phyloP scores from a whole-genome alignment of 1,284 basidiomycete genomes.

The Ustilago cynodontis region DNA sequence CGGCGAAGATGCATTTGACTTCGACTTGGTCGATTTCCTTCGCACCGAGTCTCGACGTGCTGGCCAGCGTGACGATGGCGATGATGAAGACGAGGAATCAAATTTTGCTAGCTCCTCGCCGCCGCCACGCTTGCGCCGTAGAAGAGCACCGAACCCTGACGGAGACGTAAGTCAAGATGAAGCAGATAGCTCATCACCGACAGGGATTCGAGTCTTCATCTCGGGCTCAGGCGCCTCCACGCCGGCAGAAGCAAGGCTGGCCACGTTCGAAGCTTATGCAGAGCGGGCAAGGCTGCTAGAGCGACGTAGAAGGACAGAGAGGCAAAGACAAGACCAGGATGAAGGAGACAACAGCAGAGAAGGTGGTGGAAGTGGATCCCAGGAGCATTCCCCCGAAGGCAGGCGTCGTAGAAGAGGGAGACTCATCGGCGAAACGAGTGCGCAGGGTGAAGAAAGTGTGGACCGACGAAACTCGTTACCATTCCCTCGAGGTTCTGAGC shows the following conservation, averaged over 20 bases:
- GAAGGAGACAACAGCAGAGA: slow-evolving; percentile 1
- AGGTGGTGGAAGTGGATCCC: slow-evolving; percentile 13
- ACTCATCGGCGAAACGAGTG: slow-evolving; percentile 6
- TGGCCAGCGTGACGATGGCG: slow-evolving; percentile 9
- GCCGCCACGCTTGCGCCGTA: slow-evolving; percentile 2
- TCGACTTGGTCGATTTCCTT: slow-evolving; percentile 39
- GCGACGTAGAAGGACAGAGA: slow-evolving; percentile 28
- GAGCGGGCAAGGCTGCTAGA: slow-evolving; percentile 35
- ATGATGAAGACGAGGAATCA: background rate
- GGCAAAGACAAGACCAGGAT: slow-evolving; percentile 5
- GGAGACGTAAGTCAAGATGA: slow-evolving; percentile 6
- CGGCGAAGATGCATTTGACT: slow-evolving; percentile 36
- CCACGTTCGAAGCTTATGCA: slow-evolving; percentile 50
- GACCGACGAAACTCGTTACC: slow-evolving; percentile 31
- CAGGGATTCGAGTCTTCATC: slow-evolving; percentile 31
- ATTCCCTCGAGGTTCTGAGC: slow-evolving; percentile 31
- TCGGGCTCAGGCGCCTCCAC: slow-evolving; percentile 41
- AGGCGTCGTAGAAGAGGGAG: slow-evolving; percentile 21
- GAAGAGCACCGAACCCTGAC: slow-evolving; percentile 2
- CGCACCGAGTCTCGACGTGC: slow-evolving; percentile 24
- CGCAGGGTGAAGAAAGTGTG: background rate
- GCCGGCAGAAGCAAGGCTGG: slow-evolving; percentile 38
- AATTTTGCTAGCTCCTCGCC: background rate
- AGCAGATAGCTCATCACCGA: slow-evolving; percentile 2
- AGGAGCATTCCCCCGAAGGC: slow-evolving; percentile 15